Evolutionary conservation across 495 filamentous ascomycete species (phyloP).

Genomic region (Aspergillus sclerotioniger): DNA sequence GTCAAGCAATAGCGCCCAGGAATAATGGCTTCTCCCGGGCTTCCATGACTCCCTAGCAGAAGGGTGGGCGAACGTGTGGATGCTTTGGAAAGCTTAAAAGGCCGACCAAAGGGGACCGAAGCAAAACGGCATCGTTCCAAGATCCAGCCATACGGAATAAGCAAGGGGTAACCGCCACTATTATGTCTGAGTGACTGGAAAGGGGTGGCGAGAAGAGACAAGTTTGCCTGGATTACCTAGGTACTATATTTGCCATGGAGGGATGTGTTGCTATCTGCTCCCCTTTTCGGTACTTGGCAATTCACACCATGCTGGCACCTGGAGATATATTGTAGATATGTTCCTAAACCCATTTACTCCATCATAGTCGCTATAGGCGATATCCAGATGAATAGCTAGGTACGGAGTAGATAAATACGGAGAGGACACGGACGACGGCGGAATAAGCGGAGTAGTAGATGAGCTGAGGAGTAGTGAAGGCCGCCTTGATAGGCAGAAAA

Average conservation of each 20-base stretch:
- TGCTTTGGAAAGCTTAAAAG: not conserved
- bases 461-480: not conserved
- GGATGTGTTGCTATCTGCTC: no score
- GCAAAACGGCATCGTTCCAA: not conserved
- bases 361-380: no score
- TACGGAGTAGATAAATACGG: not conserved
- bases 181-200: not conserved
- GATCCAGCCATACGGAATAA: not conserved
- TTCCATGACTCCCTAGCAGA: slow-evolving; percentile 27
- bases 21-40: slow-evolving; percentile 27
- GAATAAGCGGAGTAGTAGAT: not conserved
- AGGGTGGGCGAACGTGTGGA: not conserved
- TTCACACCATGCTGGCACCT: no score
- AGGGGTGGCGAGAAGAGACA: not conserved
- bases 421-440: no score
- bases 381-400: no score
- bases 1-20: not conserved
- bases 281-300: no score
- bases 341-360: no score
- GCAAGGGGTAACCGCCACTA: not conserved
- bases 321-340: no score
- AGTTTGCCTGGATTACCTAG: not conserved
- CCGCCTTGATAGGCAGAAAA: not conserved
- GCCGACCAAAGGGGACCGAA: not conserved
- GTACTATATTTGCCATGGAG: no score